phyloP scores from a whole-genome alignment of 148 eudicot genomes.

The Heliamphora exappendiculata region DNA sequence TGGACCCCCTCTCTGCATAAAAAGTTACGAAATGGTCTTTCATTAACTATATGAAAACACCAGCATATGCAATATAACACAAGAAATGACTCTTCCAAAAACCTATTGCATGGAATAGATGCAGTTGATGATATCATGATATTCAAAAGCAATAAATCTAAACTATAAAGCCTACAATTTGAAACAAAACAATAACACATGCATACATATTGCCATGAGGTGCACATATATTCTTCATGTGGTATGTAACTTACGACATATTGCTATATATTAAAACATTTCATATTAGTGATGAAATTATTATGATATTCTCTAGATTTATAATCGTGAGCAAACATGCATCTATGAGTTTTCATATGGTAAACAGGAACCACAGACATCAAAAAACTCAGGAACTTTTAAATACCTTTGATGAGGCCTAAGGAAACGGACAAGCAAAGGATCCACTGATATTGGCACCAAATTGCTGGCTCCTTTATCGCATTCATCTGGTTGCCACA shows the following conservation, averaged over 20 bases:
- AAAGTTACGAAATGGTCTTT: slow-evolving; percentile 13
- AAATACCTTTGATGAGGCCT: slow-evolving; percentile 96
- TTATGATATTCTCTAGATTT: background rate
- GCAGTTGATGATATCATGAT: background rate
- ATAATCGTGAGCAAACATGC: background rate
- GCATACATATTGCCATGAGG: no score
- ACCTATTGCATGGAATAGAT: slow-evolving; percentile 1
- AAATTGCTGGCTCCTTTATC: slow-evolving; percentile 25
- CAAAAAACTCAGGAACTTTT: background rate
- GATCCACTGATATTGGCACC: slow-evolving; percentile 54
- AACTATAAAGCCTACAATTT: background rate
- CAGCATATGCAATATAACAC: background rate
- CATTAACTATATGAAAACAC: background rate
- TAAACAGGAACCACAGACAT: background rate
- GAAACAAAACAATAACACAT: background rate
- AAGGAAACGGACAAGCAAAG: slow-evolving; percentile 79
- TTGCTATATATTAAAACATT: background rate
- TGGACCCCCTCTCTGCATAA: slow-evolving; percentile 93
- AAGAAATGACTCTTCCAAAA: background rate
- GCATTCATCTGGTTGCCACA: slow-evolving; percentile 77
- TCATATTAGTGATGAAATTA: background rate
- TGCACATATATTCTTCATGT: no score
- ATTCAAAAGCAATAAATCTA: background rate
- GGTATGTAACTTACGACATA: no score
- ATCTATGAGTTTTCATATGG: background rate